Evolutionary conservation across 805 yeast species (phyloP).

Genomic region (Hanseniaspora occidentalis): DNA sequence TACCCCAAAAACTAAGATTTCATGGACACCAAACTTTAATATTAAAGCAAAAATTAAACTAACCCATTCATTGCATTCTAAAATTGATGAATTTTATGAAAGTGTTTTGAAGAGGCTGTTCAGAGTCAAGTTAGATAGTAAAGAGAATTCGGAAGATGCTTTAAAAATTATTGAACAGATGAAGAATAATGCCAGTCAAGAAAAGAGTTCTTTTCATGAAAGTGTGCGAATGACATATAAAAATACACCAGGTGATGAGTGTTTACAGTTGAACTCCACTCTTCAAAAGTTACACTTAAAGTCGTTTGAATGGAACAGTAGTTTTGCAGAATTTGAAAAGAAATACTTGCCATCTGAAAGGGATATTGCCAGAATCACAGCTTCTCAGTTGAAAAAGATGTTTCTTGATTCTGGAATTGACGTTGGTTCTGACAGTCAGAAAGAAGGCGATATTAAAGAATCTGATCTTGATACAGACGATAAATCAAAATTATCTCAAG

Average conservation of each 20-base stretch:
- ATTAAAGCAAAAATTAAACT: conserved; percentile 56
- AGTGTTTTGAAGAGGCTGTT: conserved; percentile 59
- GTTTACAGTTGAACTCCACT: conserved; percentile 56
- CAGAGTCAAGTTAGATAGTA: conserved; percentile 57
- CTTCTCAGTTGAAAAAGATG: conserved; percentile 69
- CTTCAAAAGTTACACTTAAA: conserved; percentile 63
- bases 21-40: conserved; percentile 62
- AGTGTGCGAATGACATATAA: conserved; percentile 42
- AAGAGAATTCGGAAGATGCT: conserved; percentile 62
- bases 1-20: conserved; percentile 59
- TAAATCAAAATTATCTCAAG: background rate
- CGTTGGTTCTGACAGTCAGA: too few relatives aligned
- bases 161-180: conserved; percentile 44
- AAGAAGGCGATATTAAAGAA: background rate
- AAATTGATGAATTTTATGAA: conserved; percentile 50
- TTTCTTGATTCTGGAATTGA: conserved; percentile 57
- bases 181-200: conserved; percentile 38
- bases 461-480: background rate
- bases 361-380: conserved; percentile 83
- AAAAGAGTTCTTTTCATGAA: conserved; percentile 32
- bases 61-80: conserved; percentile 38
- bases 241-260: conserved; percentile 46
- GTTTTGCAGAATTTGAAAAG: conserved; percentile 68
- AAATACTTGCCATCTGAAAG: conserved; percentile 79
- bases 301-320: conserved; percentile 80